Percentiles rank a stretch among this genome's conserved stretches.
These are phyloP conservation scores for Ceratocystiopsis minuta DNA, from an alignment of 2,329 filamentous ascomycete genomes.

Conservation along the genomic window DNA sequence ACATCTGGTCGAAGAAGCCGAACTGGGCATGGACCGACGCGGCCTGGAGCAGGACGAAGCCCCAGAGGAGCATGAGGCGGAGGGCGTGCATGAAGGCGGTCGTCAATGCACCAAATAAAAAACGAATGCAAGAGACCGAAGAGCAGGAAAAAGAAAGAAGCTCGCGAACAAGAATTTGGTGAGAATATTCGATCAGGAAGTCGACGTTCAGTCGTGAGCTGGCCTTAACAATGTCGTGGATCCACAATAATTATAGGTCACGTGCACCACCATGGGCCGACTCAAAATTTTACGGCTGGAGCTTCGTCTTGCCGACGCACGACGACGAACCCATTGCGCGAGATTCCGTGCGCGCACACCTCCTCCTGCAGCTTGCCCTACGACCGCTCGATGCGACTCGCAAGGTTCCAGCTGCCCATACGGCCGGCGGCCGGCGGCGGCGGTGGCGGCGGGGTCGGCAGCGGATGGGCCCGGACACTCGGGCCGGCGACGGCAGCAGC, in stretches of 20 bases:
- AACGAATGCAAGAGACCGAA: too few relatives aligned
- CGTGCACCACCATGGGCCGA: neutral
- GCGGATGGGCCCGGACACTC: too few relatives aligned
- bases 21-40: conserved; percentile 54
- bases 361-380: too few relatives aligned
- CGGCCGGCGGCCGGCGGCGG: conserved; percentile 17
- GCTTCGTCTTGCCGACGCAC: neutral
- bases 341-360: neutral
- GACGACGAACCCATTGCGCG: neutral
- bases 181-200: too few relatives aligned
- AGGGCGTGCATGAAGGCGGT: conserved; percentile 6
- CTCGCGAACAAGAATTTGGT: too few relatives aligned
- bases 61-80: conserved; percentile 18
- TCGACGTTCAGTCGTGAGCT: too few relatives aligned
- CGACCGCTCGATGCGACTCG: conserved; percentile 23
- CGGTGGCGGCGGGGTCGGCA: too few relatives aligned
- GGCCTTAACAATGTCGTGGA: too few relatives aligned
- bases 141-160: neutral
- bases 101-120: too few relatives aligned
- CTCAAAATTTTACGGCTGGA: neutral
- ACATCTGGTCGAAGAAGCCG: conserved; percentile 98
- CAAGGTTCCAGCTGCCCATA: conserved; percentile 28
- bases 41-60: conserved; percentile 42
- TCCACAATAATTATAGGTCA: neutral
- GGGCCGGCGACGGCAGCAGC: neutral